These are phyloP conservation scores for Erythrophleum fordii DNA, from an alignment of 306 rosid species.

Conservation along the genomic window DNA sequence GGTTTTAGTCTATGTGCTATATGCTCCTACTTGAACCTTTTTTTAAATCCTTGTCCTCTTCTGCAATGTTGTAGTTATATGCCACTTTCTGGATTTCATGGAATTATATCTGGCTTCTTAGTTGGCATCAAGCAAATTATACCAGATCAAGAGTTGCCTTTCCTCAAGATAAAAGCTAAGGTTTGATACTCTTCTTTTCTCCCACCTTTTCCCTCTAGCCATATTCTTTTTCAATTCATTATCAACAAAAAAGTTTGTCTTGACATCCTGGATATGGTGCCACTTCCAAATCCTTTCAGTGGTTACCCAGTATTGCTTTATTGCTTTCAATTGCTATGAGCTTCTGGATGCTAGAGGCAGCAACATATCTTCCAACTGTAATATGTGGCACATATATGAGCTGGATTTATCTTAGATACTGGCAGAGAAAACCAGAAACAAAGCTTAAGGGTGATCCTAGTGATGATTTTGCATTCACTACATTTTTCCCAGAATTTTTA, in stretches of 20 bases:
- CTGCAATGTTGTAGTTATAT: slow-evolving; percentile 56
- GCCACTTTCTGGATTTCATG: slow-evolving; percentile 86
- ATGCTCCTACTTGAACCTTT: slow-evolving; percentile 1
- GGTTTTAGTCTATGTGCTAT: neutral
- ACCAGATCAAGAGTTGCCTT: slow-evolving; percentile 86
- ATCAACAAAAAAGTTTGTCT: neutral
- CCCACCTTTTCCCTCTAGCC: neutral
- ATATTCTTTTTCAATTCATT: neutral
- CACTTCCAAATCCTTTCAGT: slow-evolving; percentile 55
- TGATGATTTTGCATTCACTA: slow-evolving; percentile 87
- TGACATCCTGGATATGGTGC: slow-evolving; percentile 5
- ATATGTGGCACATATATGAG: slow-evolving; percentile 77
- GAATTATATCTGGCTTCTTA: slow-evolving; percentile 82
- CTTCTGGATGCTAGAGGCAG: slow-evolving; percentile 60
- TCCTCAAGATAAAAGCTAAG: slow-evolving; percentile 68
- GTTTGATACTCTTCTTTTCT: slow-evolving; percentile 36
- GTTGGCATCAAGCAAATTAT: slow-evolving; percentile 90
- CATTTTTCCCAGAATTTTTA: slow-evolving; percentile 80
- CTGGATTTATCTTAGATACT: slow-evolving; percentile 94
- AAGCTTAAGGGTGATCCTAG: slow-evolving; percentile 85
- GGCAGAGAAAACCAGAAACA: slow-evolving; percentile 81
- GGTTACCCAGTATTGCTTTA: slow-evolving; percentile 73
- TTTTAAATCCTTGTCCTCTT: neutral
- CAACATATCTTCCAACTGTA: slow-evolving; percentile 71
- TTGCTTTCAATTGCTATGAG: slow-evolving; percentile 60